Conservation (phyloP, 1,284 basidiomycete species). For the Exsudoporus floridanus region DNA sequence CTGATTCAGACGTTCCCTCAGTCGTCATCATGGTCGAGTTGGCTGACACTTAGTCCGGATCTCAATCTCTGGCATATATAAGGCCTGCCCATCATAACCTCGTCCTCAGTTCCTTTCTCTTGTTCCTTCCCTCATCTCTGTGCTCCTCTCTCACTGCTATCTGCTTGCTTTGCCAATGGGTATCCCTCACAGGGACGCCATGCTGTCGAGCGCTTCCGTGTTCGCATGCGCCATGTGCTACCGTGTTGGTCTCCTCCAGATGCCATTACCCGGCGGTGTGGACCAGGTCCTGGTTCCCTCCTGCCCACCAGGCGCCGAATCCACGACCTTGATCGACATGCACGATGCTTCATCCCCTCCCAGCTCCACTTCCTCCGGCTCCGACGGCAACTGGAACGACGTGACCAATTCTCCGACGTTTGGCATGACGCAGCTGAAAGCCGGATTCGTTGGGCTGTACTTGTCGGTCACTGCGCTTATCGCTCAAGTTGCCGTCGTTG, state of each 20-base stretch:
- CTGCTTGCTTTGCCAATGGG: conserved; percentile 8
- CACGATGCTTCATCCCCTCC: not conserved
- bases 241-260: not conserved
- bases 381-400: not conserved
- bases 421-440: conserved; percentile 5
- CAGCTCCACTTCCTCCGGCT: not conserved
- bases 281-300: not conserved
- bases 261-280: not conserved
- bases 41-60: conserved; percentile 5
- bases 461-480: conserved; percentile 10
- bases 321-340: not conserved
- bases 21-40: not conserved
- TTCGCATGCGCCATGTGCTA: conserved; percentile 4
- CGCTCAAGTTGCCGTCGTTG: conserved; percentile 5
- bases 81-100: not conserved
- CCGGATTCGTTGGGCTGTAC: conserved; percentile 8
- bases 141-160: not conserved
- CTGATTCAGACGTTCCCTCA: not conserved
- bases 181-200: conserved; percentile 1
- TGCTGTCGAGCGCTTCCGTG: not conserved
- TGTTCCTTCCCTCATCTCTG: not conserved
- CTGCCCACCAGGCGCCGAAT: not conserved
- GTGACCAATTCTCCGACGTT: not conserved
- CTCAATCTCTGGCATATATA: conserved; percentile 11
- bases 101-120: conserved; percentile 2